Conservation (phyloP, 257 asterid species). For the Solanum neorickii region DNA sequence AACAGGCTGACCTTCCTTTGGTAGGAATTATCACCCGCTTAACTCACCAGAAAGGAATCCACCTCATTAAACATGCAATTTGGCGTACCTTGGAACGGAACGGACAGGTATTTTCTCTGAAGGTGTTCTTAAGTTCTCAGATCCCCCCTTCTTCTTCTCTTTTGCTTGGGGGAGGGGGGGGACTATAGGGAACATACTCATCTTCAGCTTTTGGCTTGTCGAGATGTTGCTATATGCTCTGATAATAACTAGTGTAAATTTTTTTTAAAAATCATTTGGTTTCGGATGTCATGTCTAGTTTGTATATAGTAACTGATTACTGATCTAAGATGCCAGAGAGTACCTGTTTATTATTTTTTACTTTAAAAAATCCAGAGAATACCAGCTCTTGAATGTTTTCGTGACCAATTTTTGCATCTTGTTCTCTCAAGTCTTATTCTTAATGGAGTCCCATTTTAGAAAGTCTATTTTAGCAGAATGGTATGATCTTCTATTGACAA, state of each 20-base stretch:
- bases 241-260: neutral
- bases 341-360: neutral
- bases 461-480: neutral
- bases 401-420: neutral
- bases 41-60: slow-evolving; percentile 98
- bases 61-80: slow-evolving; percentile 94
- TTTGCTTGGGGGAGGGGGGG: neutral
- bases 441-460: neutral
- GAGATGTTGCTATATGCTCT: neutral
- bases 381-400: neutral
- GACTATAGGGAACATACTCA: neutral
- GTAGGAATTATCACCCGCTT: slow-evolving; percentile 90
- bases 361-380: neutral
- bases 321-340: neutral
- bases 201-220: neutral
- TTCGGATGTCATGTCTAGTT: neutral
- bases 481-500: slow-evolving; percentile 11
- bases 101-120: slow-evolving; percentile 56
- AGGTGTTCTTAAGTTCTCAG: neutral
- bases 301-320: neutral
- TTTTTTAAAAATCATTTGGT: neutral
- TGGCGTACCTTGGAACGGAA: slow-evolving; percentile 80
- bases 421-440: neutral
- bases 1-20: slow-evolving; percentile 63
- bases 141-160: neutral